Conservation (phyloP, 2,329 filamentous ascomycete genomes). For the Thelonectria blattea region DNA sequence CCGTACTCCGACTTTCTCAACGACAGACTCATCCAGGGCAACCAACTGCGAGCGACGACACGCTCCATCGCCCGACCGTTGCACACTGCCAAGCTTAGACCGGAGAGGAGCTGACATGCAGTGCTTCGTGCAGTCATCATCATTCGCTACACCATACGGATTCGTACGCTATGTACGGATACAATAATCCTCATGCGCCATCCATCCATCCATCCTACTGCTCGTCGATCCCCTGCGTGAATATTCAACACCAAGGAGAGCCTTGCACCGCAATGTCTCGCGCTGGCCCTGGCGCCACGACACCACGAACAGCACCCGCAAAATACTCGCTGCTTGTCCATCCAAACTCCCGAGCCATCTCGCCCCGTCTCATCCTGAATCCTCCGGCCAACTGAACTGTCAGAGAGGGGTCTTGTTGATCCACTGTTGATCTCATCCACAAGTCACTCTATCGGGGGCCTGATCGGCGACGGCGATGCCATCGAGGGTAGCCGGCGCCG, state of each 20-base stretch:
- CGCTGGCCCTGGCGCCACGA: background rate
- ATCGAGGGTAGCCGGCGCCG: too few relatives aligned
- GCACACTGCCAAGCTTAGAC: background rate
- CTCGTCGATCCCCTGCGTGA: background rate
- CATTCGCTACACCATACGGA: background rate
- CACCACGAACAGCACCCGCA: background rate
- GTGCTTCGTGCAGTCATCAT: background rate
- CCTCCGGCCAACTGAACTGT: background rate
- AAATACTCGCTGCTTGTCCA: background rate
- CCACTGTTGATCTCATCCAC: conserved; percentile 29
- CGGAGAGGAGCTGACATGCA: background rate
- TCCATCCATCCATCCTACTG: background rate
- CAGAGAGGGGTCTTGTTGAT: background rate
- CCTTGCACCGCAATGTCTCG: background rate
- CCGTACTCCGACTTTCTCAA: background rate
- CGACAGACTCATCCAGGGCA: background rate
- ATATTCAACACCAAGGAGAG: background rate
- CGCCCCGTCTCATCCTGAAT: background rate
- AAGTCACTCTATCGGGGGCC: background rate
- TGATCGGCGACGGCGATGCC: background rate
- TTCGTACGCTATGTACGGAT: background rate
- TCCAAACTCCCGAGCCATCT: background rate
- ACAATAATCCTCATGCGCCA: too few relatives aligned
- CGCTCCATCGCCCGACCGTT: background rate
- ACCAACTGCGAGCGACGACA: background rate